Percentiles rank a stretch among this genome's conserved stretches.
These are phyloP conservation scores for Aspergillus sp. DNA, from an alignment of 2,329 filamentous ascomycete genomes.

Conservation along the genomic window DNA sequence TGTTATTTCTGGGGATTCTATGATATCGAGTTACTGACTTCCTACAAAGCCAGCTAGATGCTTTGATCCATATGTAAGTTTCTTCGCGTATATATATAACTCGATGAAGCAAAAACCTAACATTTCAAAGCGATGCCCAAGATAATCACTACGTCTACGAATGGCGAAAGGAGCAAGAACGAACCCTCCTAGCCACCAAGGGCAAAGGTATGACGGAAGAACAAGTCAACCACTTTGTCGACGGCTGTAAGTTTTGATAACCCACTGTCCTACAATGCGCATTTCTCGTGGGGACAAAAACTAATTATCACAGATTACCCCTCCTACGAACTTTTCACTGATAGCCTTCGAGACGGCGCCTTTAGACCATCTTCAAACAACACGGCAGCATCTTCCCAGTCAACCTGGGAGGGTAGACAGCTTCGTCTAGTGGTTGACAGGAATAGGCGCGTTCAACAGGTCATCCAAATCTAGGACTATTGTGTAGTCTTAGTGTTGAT, in stretches of 20 bases:
- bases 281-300: background rate
- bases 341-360: conserved; percentile 54
- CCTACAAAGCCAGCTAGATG: conserved; percentile 48
- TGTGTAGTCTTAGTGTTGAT: too few species aligned
- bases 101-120: too few species aligned
- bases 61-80: conserved; percentile 59
- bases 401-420: conserved; percentile 49
- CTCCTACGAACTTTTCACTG: conserved; percentile 65
- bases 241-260: conserved; percentile 48
- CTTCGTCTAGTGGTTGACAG: conserved; percentile 58
- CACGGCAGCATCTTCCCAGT: conserved; percentile 8
- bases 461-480: conserved; percentile 43
- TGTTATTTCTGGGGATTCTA: background rate
- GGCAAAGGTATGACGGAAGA: conserved; percentile 79
- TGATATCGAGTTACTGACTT: conserved; percentile 7
- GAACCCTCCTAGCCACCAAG: conserved; percentile 58
- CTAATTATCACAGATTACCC: conserved; percentile 52
- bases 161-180: conserved; percentile 81
- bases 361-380: conserved; percentile 36
- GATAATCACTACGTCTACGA: conserved; percentile 72
- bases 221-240: conserved; percentile 71
- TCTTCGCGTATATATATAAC: background rate
- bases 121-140: conserved; percentile 56
- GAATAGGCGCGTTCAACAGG: conserved; percentile 57
- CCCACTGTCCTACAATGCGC: background rate